A percentile compares a stretch with the other conserved stretches of the same genome.
phyloP scores from a whole-genome alignment of 2,329 filamentous ascomycete genomes.

The Diatrype stigma region DNA sequence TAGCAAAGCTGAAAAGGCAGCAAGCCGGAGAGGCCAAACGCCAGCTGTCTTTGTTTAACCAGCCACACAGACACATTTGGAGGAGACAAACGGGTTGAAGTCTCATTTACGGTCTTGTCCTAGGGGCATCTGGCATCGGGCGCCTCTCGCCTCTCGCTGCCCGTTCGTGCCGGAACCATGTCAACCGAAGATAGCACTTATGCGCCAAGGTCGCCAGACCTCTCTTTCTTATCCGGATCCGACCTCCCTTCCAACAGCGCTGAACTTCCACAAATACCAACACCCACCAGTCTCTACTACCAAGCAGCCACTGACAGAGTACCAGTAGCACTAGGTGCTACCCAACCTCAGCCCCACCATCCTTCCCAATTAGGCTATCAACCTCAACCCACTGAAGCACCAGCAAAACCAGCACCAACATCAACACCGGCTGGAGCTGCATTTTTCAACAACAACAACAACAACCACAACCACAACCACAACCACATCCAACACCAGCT shows the following conservation, averaged over 20 bases:
- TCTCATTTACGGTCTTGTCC: slow-evolving; percentile 9
- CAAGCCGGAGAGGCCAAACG: neutral
- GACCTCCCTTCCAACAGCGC: slow-evolving; percentile 23
- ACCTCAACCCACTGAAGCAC: slow-evolving; percentile 2
- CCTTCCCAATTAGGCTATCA: slow-evolving; percentile 21
- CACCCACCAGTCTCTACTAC: slow-evolving; percentile 25
- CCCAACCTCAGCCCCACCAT: slow-evolving; percentile 19
- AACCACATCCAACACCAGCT: slow-evolving; percentile 19
- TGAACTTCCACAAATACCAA: slow-evolving; percentile 20
- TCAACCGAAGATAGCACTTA: slow-evolving; percentile 45
- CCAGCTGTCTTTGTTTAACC: slow-evolving; percentile 6
- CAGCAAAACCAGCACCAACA: neutral
- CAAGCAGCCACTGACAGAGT: slow-evolving; percentile 5
- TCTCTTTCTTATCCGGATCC: slow-evolving; percentile 47
- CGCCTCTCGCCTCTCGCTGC: slow-evolving; percentile 10
- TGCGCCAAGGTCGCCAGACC: slow-evolving; percentile 56
- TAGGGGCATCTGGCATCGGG: slow-evolving; percentile 2
- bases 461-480: slow-evolving; percentile 17
- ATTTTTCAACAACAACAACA: slow-evolving; percentile 19
- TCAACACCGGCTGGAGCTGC: neutral
- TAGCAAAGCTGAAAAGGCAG: neutral
- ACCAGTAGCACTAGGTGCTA: slow-evolving; percentile 3
- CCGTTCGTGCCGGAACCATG: slow-evolving; percentile 34
- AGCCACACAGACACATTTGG: slow-evolving; percentile 11
- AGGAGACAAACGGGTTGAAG: slow-evolving; percentile 1